These are phyloP conservation scores for Circinella minor DNA, from an alignment of 371 early-diverging fungal genomes.

Conservation along the genomic window DNA sequence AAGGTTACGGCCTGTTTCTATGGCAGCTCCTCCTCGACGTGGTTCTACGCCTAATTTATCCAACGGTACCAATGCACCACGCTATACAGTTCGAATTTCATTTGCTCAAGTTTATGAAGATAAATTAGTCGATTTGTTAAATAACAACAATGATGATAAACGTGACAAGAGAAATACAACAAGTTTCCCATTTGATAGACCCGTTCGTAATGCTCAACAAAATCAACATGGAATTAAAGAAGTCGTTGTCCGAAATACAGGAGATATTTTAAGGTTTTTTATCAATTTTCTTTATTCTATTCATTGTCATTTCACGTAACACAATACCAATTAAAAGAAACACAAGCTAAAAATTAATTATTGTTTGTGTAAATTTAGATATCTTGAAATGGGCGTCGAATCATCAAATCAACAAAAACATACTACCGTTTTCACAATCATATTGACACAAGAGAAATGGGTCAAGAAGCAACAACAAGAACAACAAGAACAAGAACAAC, in stretches of 20 bases:
- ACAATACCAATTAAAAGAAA: no score
- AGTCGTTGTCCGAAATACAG: slow-evolving; percentile 10
- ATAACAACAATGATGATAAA: slow-evolving; percentile 72
- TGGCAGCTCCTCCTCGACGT: slow-evolving; percentile 23
- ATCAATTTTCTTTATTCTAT: not conserved
- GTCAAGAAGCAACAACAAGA: slow-evolving; percentile 16
- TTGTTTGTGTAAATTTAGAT: not conserved
- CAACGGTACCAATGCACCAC: slow-evolving; percentile 7
- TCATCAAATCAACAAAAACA: slow-evolving; percentile 85
- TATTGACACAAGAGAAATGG: slow-evolving; percentile 63
- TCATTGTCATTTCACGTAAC: no score
- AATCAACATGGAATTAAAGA: slow-evolving; percentile 1
- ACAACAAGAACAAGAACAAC: not conserved
- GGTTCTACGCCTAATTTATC: slow-evolving; percentile 14
- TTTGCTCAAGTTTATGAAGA: slow-evolving; percentile 95
- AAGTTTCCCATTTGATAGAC: slow-evolving; percentile 50
- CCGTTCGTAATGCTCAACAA: not conserved
- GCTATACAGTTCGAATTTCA: slow-evolving; percentile 48
- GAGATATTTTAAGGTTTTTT: slow-evolving; percentile 14
- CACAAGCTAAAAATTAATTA: no score
- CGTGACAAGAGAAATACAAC: slow-evolving; percentile 44
- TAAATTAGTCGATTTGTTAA: slow-evolving; percentile 77
- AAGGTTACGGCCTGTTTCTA: slow-evolving; percentile 22
- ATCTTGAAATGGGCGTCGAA: slow-evolving; percentile 3
- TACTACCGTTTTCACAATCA: slow-evolving; percentile 84